Base-by-base conservation (phyloP, 192 early-diverging fungal species). In the Coemansia sp. region DNA sequence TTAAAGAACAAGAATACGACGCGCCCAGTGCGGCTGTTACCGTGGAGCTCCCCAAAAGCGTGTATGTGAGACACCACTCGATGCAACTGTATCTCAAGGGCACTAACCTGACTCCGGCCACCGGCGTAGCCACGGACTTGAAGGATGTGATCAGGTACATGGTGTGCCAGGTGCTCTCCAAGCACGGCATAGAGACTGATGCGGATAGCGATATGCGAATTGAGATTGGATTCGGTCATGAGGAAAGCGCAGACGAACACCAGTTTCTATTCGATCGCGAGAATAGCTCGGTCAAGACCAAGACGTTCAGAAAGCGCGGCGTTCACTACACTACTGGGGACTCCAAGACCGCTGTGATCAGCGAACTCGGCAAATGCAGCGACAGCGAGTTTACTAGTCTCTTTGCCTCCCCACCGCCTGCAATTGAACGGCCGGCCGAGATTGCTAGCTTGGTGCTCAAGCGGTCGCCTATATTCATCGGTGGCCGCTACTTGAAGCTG, bases 401-500 rank as follows among this genome's bases (percentile, higher is more conserved):
- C 2, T 69, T 69, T 37, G 45, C 65, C 31, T 62, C 59, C 39
- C 84, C 82, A 6, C 81, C 79, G 3, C 71, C 69, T 0, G 33
- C 62, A 4, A 55, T 77, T n/a, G 34, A 43, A 0, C 58, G 66
- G 6, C 59, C 60, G 11, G 79, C 85, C 0, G 60, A 59, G 13
- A 34, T 86, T 10, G 82, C 70, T 6, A 65, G 60, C 1, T 50
- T 87, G 2, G 70, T 72, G 23, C 72, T 86, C 35, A 70, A 62
- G 52, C 83, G 87, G 18, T 69, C 80, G 25, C 85, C 89, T 20
- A 50, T 88, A 37, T 87, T 83, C 73, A 56, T 92, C 8, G 91
- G 87, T 26, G 91, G 89, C 0, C 84, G 90, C 26, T 93, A 93
- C 52, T 68, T 89, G 21, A 93, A 93, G 72, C 83, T 87, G 18